These are phyloP conservation scores for Mortierella sp. DNA, from an alignment of 371 early-diverging fungal genomes.

Conservation along the genomic window DNA sequence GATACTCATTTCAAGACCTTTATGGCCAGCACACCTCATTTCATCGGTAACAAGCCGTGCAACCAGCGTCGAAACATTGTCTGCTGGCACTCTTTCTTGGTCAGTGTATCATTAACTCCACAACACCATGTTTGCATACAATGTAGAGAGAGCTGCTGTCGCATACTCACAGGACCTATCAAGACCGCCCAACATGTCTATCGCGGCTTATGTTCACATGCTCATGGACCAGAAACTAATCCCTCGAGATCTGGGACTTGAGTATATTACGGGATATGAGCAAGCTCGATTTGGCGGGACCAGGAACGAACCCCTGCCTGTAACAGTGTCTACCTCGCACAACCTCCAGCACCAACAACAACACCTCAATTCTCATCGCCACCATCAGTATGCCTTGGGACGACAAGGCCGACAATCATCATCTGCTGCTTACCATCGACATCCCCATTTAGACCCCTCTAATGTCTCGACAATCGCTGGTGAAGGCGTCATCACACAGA, in stretches of 20 bases:
- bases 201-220: constrained; percentile 68
- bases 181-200: constrained; percentile 62
- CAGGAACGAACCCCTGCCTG: constrained; percentile 19
- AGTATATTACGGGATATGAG: constrained; percentile 68
- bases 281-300: constrained; percentile 61
- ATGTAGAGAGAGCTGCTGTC: constrained; percentile 62
- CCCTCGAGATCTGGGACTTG: constrained; percentile 58
- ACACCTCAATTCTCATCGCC: no score
- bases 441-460: constrained; percentile 18
- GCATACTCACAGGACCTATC: constrained; percentile 56
- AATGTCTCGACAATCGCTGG: constrained; percentile 3
- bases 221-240: constrained; percentile 59
- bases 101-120: neutral
- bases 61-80: neutral
- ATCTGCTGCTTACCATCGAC: constrained; percentile 3
- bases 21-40: constrained; percentile 68
- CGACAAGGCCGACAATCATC: constrained; percentile 8
- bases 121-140: neutral
- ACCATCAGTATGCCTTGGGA: constrained; percentile 13
- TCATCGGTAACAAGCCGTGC: constrained; percentile 60
- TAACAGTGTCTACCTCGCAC: constrained; percentile 17
- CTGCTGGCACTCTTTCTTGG: neutral
- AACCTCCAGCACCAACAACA: constrained; percentile 9
- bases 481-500: neutral
- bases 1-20: constrained; percentile 72